Percentiles rank a stretch among this genome's conserved stretches.
These are phyloP conservation scores for Vickermania spadyakhi DNA, from an alignment of 208 protist species.

Conservation along the genomic window DNA sequence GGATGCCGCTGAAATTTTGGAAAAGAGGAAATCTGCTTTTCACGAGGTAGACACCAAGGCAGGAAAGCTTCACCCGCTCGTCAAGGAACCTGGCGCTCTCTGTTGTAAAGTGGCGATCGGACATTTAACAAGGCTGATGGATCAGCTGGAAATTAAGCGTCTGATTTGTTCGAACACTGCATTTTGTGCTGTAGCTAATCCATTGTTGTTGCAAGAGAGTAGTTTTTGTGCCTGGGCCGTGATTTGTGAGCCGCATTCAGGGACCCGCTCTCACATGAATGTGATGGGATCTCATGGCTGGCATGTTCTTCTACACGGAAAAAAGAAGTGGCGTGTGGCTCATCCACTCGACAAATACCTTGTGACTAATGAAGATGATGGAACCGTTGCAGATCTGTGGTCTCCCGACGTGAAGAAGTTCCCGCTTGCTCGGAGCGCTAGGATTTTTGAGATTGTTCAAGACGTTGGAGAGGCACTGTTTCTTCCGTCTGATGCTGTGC, in stretches of 20 bases:
- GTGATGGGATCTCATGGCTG: constrained; percentile 23
- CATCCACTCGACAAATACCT: constrained; percentile 29
- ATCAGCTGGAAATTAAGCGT: not conserved
- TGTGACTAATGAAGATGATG: constrained; percentile 7
- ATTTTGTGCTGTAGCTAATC: constrained; percentile 6
- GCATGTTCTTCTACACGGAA: constrained; percentile 19
- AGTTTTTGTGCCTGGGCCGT: constrained; percentile 16
- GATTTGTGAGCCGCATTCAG: constrained; percentile 13
- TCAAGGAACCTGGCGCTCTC: not conserved
- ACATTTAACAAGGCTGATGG: not conserved
- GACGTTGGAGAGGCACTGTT: constrained; percentile 22
- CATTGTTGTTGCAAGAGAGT: constrained; percentile 8
- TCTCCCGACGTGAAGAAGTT: not conserved
- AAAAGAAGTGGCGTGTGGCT: constrained; percentile 22
- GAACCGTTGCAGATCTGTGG: constrained; percentile 12
- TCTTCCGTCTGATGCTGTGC: constrained; percentile 23
- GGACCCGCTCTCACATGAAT: constrained; percentile 17
- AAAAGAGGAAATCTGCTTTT: not conserved
- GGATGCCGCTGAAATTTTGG: not conserved
- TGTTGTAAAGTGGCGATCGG: not conserved
- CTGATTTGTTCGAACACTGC: not conserved
- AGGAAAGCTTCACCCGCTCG: not conserved
- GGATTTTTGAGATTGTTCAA: constrained; percentile 19
- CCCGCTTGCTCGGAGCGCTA: constrained; percentile 11
- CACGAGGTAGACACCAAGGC: not conserved